phyloP scores from a whole-genome alignment of 345 rosid genomes.

The Hevea brasiliensis region DNA sequence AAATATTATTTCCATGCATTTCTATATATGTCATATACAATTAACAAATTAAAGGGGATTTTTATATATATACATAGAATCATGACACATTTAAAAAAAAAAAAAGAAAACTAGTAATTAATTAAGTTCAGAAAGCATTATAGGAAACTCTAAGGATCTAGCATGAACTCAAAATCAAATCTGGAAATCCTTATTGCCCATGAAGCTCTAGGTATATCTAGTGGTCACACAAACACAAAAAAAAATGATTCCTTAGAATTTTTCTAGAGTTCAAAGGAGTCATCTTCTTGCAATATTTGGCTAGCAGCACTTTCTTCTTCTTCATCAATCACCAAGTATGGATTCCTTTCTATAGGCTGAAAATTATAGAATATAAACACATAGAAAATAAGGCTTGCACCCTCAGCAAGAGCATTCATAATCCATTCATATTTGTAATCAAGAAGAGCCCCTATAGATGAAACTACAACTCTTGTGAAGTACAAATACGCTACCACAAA shows the following conservation, averaged over 20 bases:
- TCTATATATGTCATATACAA: no score
- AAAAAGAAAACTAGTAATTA: no score
- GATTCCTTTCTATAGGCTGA: conserved; percentile 50
- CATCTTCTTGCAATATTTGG: conserved; percentile 42
- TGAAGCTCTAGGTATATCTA: no score
- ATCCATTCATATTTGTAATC: conserved; percentile 44
- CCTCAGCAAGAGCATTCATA: conserved; percentile 31
- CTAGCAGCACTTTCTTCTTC: conserved; percentile 39
- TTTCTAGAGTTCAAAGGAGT: conserved; percentile 37
- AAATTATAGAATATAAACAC: conserved; percentile 44
- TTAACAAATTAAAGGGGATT: no score
- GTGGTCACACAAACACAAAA: not conserved
- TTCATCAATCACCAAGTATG: conserved; percentile 45
- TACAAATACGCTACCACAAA: conserved; percentile 45
- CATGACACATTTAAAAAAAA: no score
- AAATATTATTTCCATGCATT: no score
- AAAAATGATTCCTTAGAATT: not conserved
- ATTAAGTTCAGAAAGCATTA: no score
- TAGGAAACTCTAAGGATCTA: no score
- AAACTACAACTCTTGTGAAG: conserved; percentile 48
- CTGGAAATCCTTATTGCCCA: no score
- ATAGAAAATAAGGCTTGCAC: conserved; percentile 50
- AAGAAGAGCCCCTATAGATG: conserved; percentile 34
- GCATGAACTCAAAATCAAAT: no score
- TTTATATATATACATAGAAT: no score